Base-by-base conservation (phyloP, 1,284 basidiomycete species). In the Megacollybia platyphylla region DNA sequence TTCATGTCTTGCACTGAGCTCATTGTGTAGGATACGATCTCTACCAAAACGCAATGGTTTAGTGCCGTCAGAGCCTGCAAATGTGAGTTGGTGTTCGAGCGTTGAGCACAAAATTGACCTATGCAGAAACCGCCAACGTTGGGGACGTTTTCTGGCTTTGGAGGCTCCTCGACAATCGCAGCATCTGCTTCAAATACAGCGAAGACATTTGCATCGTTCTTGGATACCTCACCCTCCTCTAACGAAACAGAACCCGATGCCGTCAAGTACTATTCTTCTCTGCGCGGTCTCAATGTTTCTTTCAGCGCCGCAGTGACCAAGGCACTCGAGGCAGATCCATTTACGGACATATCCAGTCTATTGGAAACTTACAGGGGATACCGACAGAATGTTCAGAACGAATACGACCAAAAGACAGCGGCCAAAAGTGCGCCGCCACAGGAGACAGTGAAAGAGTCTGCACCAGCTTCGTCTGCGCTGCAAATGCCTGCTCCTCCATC, bases 221-320 rank as follows among this genome's bases (percentile, higher is more conserved):
- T 39, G 10, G 39, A 36, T 49, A 36, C 39, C 51, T 26, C 37
- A 47, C 15, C 42, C 20, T 28, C 47, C 31, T 11, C 48, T 37
- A 28, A 40, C 29, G 45, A 39, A n/a, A 52, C 59, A 13, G 54
- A 62, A 29, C 40, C 50, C 29, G 48, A 44, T 24, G 52, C 60
- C 26, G 36, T 61, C 20, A 63, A 64, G 27, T 92, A 87, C 59
- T 88, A 78, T 61, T 77, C 68, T 31, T 74, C 78, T 5, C 67
- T 93, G 13, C 79, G 89, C 13, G 88, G 88, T 8, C 69, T 93
- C 37, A 93, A 93, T 55, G 60, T 74, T 15, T 83, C 86, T 0
- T 67, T 91, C 51, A 54, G 86, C 27, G 64, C 73, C 3, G 72
- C 77, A 27, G 60, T 90, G 38, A 68, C 73, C 9, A 70, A 73